These are phyloP conservation scores for Amaranthus tricolor DNA, from an alignment of 179 eudicot genomes.

Conservation along the genomic window DNA sequence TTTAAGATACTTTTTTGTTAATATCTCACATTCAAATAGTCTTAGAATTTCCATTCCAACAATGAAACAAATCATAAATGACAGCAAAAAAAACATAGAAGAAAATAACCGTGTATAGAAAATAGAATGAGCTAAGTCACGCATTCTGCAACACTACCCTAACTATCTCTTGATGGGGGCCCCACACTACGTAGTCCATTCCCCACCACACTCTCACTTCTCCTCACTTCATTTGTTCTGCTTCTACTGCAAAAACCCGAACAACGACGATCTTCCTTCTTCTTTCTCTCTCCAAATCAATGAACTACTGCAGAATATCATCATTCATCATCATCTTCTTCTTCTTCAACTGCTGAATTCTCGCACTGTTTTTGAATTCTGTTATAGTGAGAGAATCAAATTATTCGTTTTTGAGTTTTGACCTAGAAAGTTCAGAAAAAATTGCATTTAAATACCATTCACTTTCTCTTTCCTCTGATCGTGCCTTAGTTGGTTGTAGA, in stretches of 20 bases:
- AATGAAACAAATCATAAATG: too few relatives aligned
- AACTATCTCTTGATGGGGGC: not conserved
- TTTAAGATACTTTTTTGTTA: too few relatives aligned
- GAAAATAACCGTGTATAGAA: not conserved
- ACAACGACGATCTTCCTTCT: not conserved
- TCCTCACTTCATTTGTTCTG: not conserved
- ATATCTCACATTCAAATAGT: too few relatives aligned
- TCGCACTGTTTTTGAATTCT: slow-evolving; percentile 8
- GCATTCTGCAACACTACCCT: slow-evolving; percentile 22
- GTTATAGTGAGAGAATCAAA: slow-evolving; percentile 23
- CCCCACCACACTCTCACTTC: too few relatives aligned
- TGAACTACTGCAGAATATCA: not conserved
- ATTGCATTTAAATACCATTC: not conserved
- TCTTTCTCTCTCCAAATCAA: not conserved
- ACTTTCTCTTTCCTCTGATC: too few relatives aligned
- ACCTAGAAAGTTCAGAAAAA: not conserved
- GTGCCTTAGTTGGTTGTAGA: too few relatives aligned
- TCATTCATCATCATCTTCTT: not conserved
- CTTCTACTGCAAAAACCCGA: not conserved
- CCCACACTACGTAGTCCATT: not conserved
- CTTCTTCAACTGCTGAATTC: not conserved
- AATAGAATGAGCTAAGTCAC: slow-evolving; percentile 11
- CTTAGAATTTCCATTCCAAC: too few relatives aligned
- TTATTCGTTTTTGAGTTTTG: not conserved
- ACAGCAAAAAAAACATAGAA: too few relatives aligned